These are phyloP conservation scores for Candida vaughaniae DNA, from an alignment of 805 yeast genomes.

Conservation along the genomic window DNA sequence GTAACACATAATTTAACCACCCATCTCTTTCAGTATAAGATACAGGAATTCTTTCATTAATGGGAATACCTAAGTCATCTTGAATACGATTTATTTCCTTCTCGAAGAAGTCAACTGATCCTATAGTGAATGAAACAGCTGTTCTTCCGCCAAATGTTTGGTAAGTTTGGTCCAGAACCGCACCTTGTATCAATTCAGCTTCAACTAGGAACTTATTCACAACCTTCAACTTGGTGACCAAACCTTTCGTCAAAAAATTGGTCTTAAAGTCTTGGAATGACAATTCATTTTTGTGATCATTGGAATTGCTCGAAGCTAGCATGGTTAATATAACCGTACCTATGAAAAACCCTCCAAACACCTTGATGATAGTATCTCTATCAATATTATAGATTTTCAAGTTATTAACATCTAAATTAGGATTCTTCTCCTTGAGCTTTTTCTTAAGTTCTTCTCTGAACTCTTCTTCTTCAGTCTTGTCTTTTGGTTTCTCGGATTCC, in stretches of 20 bases:
- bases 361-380: conserved; percentile 15
- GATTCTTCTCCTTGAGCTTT: conserved; percentile 27
- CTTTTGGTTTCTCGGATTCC: conserved; percentile 8
- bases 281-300: conserved; percentile 26
- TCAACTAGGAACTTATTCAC: conserved; percentile 71
- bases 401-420: conserved; percentile 26
- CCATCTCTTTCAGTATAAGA: conserved; percentile 69
- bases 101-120: conserved; percentile 83
- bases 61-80: conserved; percentile 64
- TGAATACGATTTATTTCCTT: conserved; percentile 75
- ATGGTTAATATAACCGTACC: conserved; percentile 15
- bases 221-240: conserved; percentile 71
- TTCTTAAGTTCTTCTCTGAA: conserved; percentile 35
- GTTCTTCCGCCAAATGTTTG: conserved; percentile 37
- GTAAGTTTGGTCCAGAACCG: conserved; percentile 42
- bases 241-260: conserved; percentile 73
- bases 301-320: conserved; percentile 7
- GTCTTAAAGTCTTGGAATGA: conserved; percentile 83
- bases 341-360: conserved; percentile 20
- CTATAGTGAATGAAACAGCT: conserved; percentile 75
- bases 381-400: conserved; percentile 29
- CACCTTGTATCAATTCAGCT: conserved; percentile 55
- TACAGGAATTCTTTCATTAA: conserved; percentile 74
- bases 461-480: conserved; percentile 24
- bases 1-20: conserved; percentile 59